These are phyloP conservation scores for Lobosporangium transversale DNA, from an alignment of 192 early-diverging fungal genomes.

Conservation along the genomic window DNA sequence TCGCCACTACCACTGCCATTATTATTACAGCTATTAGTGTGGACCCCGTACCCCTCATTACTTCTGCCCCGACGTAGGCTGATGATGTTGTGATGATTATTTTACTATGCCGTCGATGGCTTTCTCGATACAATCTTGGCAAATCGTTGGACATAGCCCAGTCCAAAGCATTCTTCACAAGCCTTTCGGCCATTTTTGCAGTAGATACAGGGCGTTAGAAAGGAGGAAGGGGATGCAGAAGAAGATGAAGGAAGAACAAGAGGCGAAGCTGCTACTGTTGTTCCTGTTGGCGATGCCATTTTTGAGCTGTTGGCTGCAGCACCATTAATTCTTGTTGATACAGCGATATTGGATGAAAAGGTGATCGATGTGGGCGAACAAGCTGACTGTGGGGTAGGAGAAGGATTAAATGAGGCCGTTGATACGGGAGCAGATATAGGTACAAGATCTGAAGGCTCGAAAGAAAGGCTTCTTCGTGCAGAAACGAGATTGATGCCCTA, in stretches of 20 bases:
- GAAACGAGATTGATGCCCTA: no score
- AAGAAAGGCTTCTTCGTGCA: no score
- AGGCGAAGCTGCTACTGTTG: no score
- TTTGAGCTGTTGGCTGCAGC: no score
- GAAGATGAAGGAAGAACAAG: no score
- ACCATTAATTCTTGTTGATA: no score
- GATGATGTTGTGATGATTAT: constrained; percentile 7
- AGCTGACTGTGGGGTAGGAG: not conserved
- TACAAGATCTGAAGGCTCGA: no score
- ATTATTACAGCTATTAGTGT: not conserved
- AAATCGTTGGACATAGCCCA: constrained; percentile 29
- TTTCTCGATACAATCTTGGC: constrained; percentile 27
- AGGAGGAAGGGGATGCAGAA: not conserved
- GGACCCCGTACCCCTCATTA: not conserved
- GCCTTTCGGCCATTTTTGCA: constrained; percentile 20
- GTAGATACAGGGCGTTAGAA: constrained; percentile 2
- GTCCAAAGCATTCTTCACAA: constrained; percentile 35
- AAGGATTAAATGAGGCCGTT: no score
- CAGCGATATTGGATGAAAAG: no score
- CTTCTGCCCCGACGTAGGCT: not conserved
- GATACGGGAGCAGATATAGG: no score
- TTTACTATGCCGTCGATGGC: constrained; percentile 6
- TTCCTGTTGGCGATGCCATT: no score
- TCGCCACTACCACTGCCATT: not conserved
- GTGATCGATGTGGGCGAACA: not conserved